A percentile compares a stretch with the other conserved stretches of the same genome.
Conservation (phyloP, 768 basidiomycete species). For the Naganishia kalamii region DNA sequence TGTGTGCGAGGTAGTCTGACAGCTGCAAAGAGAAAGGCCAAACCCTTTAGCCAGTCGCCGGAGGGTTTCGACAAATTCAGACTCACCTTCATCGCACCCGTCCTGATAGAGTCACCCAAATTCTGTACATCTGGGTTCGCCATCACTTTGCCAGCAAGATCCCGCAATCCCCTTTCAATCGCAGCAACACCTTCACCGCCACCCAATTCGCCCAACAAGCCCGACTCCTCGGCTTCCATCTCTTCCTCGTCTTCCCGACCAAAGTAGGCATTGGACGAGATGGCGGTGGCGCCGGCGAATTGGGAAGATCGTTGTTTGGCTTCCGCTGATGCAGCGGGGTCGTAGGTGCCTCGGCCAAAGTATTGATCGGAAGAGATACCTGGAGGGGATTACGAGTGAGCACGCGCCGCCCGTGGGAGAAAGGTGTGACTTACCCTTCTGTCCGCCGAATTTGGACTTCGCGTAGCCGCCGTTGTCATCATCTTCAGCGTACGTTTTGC, state of each 20-base stretch:
- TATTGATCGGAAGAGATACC: slow-evolving; percentile 97
- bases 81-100: slow-evolving; percentile 45
- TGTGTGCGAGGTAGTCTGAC: slow-evolving; percentile 34
- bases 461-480: slow-evolving; percentile 66
- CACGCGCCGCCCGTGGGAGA: not conserved
- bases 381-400: slow-evolving; percentile 13
- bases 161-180: slow-evolving; percentile 43
- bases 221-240: slow-evolving; percentile 45
- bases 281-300: slow-evolving; percentile 87
- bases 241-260: slow-evolving; percentile 70
- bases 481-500: slow-evolving; percentile 44
- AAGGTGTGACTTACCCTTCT: slow-evolving; percentile 56
- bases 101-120: slow-evolving; percentile 40
- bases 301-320: slow-evolving; percentile 71
- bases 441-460: slow-evolving; percentile 79
- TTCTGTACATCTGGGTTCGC: slow-evolving; percentile 46
- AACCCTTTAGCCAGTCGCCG: not conserved
- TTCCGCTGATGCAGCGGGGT: slow-evolving; percentile 63
- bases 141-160: slow-evolving; percentile 44
- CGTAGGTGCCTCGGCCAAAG: slow-evolving; percentile 84
- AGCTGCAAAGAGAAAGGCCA: slow-evolving; percentile 26
- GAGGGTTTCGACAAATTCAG: not conserved
- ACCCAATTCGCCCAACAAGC: slow-evolving; percentile 33
- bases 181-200: slow-evolving; percentile 42
- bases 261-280: slow-evolving; percentile 94